Evolutionary conservation across 148 eudicot genomes (phyloP).

Genomic region (Pharnaceum exiguum): DNA sequence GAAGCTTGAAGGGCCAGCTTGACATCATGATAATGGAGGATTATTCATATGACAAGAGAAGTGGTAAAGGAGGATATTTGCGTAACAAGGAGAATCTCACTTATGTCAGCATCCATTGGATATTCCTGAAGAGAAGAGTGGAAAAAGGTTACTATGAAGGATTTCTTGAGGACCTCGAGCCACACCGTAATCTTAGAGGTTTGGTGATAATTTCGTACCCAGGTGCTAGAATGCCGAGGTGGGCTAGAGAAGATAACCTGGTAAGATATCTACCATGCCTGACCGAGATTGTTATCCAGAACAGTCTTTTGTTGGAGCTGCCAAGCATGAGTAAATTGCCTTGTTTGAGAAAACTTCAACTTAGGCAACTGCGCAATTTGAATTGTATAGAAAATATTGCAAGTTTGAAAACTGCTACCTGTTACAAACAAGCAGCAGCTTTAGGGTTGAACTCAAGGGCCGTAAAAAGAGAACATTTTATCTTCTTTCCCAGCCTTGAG

Average conservation of each 20-base stretch:
- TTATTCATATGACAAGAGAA: background rate
- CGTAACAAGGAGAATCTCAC: background rate
- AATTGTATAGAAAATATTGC: no score
- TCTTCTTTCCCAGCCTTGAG: slow-evolving; percentile 15
- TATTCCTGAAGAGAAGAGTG: background rate
- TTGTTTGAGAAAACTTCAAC: no score
- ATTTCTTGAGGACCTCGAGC: slow-evolving; percentile 8
- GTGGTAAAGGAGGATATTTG: background rate
- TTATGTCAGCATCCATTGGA: background rate
- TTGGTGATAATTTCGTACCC: background rate
- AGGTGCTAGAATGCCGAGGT: slow-evolving; percentile 4
- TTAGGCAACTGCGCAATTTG: no score
- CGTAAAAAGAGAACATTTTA: background rate
- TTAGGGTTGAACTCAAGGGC: background rate
- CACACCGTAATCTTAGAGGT: background rate
- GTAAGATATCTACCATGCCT: slow-evolving; percentile 8
- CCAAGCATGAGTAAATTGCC: no score
- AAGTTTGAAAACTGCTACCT: no score
- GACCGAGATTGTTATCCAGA: background rate
- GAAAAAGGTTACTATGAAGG: background rate
- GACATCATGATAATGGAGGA: background rate
- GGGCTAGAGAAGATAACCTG: background rate
- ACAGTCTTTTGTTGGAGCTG: no score
- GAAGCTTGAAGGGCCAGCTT: background rate
- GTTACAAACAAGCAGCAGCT: no score